phyloP scores from a whole-genome alignment of 345 rosid genomes.

The Gossypium thurberi region DNA sequence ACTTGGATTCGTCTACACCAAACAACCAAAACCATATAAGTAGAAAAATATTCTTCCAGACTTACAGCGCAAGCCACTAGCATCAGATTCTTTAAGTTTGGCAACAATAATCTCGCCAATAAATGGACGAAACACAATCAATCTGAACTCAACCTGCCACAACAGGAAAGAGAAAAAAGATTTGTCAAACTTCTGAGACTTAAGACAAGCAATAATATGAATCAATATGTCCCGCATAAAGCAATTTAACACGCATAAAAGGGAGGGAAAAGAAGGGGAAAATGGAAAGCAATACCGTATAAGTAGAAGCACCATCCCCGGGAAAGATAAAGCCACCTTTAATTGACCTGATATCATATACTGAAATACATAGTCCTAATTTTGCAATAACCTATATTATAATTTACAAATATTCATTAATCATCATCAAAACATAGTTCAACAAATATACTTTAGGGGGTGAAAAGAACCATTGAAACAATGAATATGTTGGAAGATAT shows the following conservation, averaged over 20 bases:
- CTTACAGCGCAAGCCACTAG: slow-evolving; percentile 74
- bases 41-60: slow-evolving; percentile 9
- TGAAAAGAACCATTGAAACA: background rate
- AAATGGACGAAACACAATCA: slow-evolving; percentile 83
- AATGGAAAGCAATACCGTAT: slow-evolving; percentile 38
- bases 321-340: slow-evolving; percentile 72
- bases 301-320: slow-evolving; percentile 83
- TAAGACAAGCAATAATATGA: background rate
- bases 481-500: background rate
- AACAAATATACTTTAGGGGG: too few species aligned
- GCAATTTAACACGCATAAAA: background rate
- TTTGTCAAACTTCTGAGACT: background rate
- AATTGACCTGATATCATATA: slow-evolving; percentile 54
- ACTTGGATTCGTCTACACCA: background rate
- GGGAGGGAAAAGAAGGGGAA: background rate
- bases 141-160: slow-evolving; percentile 62
- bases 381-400: slow-evolving; percentile 55
- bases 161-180: slow-evolving; percentile 1
- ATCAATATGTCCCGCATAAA: background rate
- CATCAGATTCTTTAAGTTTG: slow-evolving; percentile 65
- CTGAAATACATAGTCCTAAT: slow-evolving; percentile 69
- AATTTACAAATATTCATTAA: slow-evolving; percentile 6
- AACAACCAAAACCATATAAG: slow-evolving; percentile 2
- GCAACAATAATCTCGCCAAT: slow-evolving; percentile 74
- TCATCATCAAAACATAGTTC: slow-evolving; percentile 1